These are phyloP conservation scores for Fraxinus sp. DNA, from an alignment of 305 asterid genomes.

Conservation along the genomic window DNA sequence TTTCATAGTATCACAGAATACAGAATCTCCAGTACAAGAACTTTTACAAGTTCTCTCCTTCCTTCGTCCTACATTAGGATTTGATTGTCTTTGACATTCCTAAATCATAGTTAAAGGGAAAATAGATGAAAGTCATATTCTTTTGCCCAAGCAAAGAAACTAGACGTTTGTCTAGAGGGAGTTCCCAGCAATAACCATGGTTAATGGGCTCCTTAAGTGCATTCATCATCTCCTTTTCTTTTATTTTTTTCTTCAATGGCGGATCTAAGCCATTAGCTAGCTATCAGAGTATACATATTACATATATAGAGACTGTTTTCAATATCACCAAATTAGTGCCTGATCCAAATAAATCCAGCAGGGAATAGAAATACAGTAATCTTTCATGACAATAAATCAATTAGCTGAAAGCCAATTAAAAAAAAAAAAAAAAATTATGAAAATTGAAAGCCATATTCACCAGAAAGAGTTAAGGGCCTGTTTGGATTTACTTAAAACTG, in stretches of 20 bases:
- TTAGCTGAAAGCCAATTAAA: neutral
- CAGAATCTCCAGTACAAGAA: neutral
- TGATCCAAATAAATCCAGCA: neutral
- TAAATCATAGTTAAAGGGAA: neutral
- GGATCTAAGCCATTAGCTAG: neutral
- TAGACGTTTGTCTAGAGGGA: neutral
- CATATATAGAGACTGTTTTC: neutral
- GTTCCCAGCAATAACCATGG: neutral
- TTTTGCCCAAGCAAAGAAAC: neutral
- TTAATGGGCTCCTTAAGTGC: neutral
- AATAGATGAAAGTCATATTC: neutral
- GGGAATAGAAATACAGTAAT: neutral
- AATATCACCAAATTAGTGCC: neutral
- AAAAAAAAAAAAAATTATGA: neutral
- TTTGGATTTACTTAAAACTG: neutral
- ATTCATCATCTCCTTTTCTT: neutral
- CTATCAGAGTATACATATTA: neutral
- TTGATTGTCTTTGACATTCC: neutral
- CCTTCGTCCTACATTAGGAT: neutral
- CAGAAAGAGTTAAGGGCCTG: neutral
- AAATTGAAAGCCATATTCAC: neutral
- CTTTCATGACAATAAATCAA: neutral
- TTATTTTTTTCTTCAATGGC: neutral
- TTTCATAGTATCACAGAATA: neutral
- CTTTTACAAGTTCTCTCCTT: neutral